Evolutionary conservation across 257 asterid genomes (phyloP), one percentile per base, ranked within the genome.

Genomic region (Nicotiana attenuata): DNA sequence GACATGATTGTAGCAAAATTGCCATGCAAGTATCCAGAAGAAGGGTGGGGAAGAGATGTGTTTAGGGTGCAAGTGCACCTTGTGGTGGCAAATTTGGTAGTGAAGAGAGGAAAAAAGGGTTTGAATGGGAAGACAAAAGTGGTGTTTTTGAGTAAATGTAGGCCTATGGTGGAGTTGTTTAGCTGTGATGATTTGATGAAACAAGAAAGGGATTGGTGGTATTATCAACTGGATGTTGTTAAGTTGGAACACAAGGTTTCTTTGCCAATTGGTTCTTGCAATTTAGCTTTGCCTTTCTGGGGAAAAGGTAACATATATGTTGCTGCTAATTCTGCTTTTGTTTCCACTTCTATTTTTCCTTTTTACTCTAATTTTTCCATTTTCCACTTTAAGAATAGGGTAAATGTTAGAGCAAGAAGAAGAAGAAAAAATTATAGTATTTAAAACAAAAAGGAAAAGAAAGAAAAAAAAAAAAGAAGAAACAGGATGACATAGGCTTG

Each of bases 151-250:
- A 93, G 98, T 82, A 76, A 86, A 77, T 90, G 94, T 63, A 38
- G 81, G 88, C 94, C 97, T 41, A 93, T 94, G 97, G 78, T 85
- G 80, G 98, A 94, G 85, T 26, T 94, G 47, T 94, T 93, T 84
- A 83, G 92, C 82, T 94, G 98, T 29, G 93, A 91, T 73, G 97
- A 93, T 56, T 56, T 86, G 91, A 87, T 83, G 85, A 81, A 13
- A 83, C 88, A 86, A 69, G 97, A 93, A 65, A 93, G 96, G 28
- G 91, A 94, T 28, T 93, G 98, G 98, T 93, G 97, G 97, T 83
- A 84, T 60, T 93, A 86, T 82, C 84, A 77, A 86, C 86, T 90
- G 76, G 92, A 92, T 33, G 83, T 84, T 76, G 76, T 33, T 79
- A 84, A 90, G 81, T 82, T 94, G 86, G 89, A 85, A 82, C 90